Conservation (phyloP, 2,329 filamentous ascomycete species). For the Hymenoscyphus albidus region DNA sequence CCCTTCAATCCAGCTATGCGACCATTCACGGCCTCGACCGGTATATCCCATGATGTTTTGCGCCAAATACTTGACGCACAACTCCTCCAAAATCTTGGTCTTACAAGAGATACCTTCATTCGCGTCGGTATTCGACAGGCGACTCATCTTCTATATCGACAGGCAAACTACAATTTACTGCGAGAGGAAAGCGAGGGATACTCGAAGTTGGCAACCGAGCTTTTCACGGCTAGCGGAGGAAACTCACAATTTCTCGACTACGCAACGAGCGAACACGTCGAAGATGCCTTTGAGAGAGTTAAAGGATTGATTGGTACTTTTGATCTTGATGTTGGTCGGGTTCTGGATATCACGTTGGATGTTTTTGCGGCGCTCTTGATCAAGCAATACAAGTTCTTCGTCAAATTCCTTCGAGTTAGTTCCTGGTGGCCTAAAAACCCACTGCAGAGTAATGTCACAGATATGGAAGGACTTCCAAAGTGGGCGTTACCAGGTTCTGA, state of each 20-base stretch:
- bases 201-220: constrained; percentile 90
- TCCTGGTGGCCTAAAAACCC: constrained; percentile 89
- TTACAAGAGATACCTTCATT: constrained; percentile 82
- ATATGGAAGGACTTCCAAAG: constrained; percentile 65
- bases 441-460: constrained; percentile 42
- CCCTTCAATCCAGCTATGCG: constrained; percentile 51
- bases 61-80: constrained; percentile 78
- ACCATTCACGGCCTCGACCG: constrained; percentile 67
- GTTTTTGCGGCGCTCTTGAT: constrained; percentile 92
- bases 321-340: constrained; percentile 91
- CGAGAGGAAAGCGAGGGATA: constrained; percentile 96
- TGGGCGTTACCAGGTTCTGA: constrained; percentile 77
- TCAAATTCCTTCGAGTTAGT: constrained; percentile 85
- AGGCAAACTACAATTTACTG: constrained; percentile 93
- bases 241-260: constrained; percentile 47
- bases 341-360: constrained; percentile 90
- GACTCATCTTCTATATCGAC: constrained; percentile 89
- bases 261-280: constrained; percentile 70
- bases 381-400: constrained; percentile 89
- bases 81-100: constrained; percentile 68
- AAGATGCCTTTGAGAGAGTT: constrained; percentile 84
- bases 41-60: constrained; percentile 67
- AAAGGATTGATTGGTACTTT: constrained; percentile 96
- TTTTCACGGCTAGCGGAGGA: constrained; percentile 82
- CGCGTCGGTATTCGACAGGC: constrained; percentile 82